These are phyloP conservation scores for Mucor ambiguus DNA, from an alignment of 371 early-diverging fungal genomes.

Conservation along the genomic window DNA sequence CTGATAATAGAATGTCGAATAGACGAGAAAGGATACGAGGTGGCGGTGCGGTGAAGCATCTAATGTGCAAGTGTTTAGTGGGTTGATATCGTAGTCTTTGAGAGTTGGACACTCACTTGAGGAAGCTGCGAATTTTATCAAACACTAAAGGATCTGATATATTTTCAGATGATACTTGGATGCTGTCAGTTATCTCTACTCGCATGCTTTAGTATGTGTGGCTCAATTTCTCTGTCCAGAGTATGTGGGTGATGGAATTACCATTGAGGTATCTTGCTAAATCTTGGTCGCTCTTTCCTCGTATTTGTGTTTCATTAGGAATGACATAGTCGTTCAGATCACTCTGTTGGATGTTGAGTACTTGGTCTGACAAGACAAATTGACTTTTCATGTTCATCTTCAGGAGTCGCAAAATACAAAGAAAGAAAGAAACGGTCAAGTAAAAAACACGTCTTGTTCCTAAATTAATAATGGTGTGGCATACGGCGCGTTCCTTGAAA, in stretches of 20 bases:
- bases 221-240: neutral
- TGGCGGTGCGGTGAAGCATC: constrained; percentile 39
- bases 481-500: constrained; percentile 1
- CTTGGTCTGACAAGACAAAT: constrained; percentile 77
- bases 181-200: constrained; percentile 62
- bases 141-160: constrained; percentile 57
- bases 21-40: constrained; percentile 41
- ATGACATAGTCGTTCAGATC: constrained; percentile 51
- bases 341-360: constrained; percentile 69
- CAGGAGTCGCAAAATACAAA: neutral
- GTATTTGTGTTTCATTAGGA: constrained; percentile 60
- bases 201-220: neutral
- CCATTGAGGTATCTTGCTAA: constrained; percentile 57
- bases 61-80: neutral
- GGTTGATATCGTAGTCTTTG: neutral
- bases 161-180: constrained; percentile 62
- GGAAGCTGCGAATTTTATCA: constrained; percentile 70
- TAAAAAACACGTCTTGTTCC: neutral
- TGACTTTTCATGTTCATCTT: constrained; percentile 28
- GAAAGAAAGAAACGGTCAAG: neutral
- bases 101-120: constrained; percentile 55
- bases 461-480: neutral
- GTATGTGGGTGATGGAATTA: constrained; percentile 11
- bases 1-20: constrained; percentile 66
- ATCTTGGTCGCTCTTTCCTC: constrained; percentile 57